Base-by-base conservation (phyloP, 148 eudicot genomes). In the Pouteria glomerata region DNA sequence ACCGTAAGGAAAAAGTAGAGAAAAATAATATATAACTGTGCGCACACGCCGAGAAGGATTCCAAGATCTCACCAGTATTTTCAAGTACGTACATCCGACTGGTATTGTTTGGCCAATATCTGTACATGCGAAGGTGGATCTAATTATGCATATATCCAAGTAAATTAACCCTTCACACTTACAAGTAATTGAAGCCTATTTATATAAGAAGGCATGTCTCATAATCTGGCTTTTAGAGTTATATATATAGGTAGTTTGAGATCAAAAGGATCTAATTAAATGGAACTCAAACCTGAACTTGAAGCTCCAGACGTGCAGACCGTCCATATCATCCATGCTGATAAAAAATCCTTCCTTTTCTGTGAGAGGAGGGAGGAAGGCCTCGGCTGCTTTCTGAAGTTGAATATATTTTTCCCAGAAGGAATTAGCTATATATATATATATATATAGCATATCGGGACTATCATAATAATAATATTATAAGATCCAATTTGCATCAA, bases 51-150 rank as follows among this genome's bases (percentile, higher is more conserved):
- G 8, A 57, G 24, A 10, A 56, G 27, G 19, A 63, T 42, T 45
- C 24, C 30, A 53, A 41, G 62, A 63, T 64, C 82, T 33, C 55
- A 91, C 97, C 98, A 5, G 92, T 94, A 59, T 85, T 86, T 76
- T 94, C 97, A 2, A 91, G 88, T 13, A 94, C 92, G 75, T 94
- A 94, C 98, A 94, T 94, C 23, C 98, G 75, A 63, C 98, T 94
- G 79, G 81, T 89, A 76, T 94, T 94, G 52, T 94, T 94, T 19
- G 96, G 97, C 98, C 97, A 94, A 41, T 71, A 94, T 74, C 98
- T 90, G 82, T 59, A 58, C 45, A n/a, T 14, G 31, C 33, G 73
- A 61, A 35, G 69, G 68, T 23, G 24, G 44, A 39, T 39, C 5
- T 3, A 8, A 39, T 39, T 3, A 8, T 3, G 44, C n/a, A n/a